Base-by-base conservation (phyloP, 441 rosid genomes). In the Croton setiger region DNA sequence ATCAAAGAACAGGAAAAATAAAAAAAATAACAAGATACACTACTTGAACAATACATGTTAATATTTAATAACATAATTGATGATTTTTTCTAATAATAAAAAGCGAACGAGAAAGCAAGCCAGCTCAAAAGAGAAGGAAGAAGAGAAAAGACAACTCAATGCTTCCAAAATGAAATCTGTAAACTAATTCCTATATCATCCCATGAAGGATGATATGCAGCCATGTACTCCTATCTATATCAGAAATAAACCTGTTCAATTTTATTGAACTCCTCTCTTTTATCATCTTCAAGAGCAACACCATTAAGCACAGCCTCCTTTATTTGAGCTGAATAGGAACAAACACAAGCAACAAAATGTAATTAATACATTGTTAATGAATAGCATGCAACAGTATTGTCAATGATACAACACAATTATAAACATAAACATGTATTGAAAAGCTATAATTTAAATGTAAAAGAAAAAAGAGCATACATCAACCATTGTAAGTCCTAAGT, bases 271-370 rank as follows among this genome's bases (percentile, higher is more conserved):
- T 86, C 80, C 48, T 84, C 92, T 79, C 92, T 85, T 81, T 93
- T 82, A 55, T 79, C 90, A 48, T 87, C 98, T 74, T 88, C 93
- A 69, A 93, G 90, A 71, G 97, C 84, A 70, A 93, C 92, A 83
- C 98, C 98, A 18, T 23, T 84, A 55, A 93, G 98, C 80, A 93
- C 85, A 18, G 97, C 98, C 71, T 90, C 92, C 90, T 87, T 90
- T 59, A 90, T 82, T 83, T 82, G 84, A 21, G 79, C 96, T 88
- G 92, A 31, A 65, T 71, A 69, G 14, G 36, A 53, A 75, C 20
- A 70, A 63, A 71, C 41, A 44, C 53, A 48, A 60, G 53, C 70
- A 55, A 61, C 39, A 72, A 65, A 53, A 11, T 35, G 48, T 67
- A 33, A 39, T 39, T 5, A 39, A 39, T 39, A 7, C 5, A 39